Conservation (phyloP, 169 alveolate genomes). For the Cryptosporidium viatorum region DNA sequence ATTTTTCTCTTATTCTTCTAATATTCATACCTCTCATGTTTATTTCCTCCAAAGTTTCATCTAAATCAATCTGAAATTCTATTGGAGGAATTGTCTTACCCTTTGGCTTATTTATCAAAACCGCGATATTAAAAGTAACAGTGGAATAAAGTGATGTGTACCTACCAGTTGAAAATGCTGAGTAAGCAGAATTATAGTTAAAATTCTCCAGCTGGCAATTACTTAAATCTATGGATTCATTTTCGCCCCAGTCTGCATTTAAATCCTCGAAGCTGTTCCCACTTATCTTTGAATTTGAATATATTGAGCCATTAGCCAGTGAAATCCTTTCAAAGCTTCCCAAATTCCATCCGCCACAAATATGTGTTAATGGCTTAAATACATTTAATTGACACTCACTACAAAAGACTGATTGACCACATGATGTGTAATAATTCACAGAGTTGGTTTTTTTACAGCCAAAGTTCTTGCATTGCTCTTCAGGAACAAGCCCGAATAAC, state of each 20-base stretch:
- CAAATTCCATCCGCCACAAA: slow-evolving; percentile 38
- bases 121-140: slow-evolving; percentile 10
- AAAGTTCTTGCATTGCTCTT: slow-evolving; percentile 51
- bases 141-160: slow-evolving; percentile 48
- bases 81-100: slow-evolving; percentile 25
- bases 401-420: slow-evolving; percentile 33
- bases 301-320: slow-evolving; percentile 33
- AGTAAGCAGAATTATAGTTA: slow-evolving; percentile 32
- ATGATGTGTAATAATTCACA: slow-evolving; percentile 25
- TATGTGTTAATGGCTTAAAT: neutral
- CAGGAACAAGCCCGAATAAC: slow-evolving; percentile 24
- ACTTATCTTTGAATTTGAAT: slow-evolving; percentile 2
- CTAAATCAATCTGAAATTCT: slow-evolving; percentile 48
- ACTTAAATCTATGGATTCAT: slow-evolving; percentile 30
- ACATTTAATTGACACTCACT: slow-evolving; percentile 14
- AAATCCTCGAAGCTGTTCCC: slow-evolving; percentile 13
- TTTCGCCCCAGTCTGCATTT: slow-evolving; percentile 37
- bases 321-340: neutral
- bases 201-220: slow-evolving; percentile 56
- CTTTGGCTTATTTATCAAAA: neutral
- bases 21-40: slow-evolving; percentile 10
- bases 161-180: slow-evolving; percentile 42
- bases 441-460: slow-evolving; percentile 6
- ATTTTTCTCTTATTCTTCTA: neutral
- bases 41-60: slow-evolving; percentile 55